Base-by-base conservation (phyloP, 345 rosid species). In the Populus simonii region DNA sequence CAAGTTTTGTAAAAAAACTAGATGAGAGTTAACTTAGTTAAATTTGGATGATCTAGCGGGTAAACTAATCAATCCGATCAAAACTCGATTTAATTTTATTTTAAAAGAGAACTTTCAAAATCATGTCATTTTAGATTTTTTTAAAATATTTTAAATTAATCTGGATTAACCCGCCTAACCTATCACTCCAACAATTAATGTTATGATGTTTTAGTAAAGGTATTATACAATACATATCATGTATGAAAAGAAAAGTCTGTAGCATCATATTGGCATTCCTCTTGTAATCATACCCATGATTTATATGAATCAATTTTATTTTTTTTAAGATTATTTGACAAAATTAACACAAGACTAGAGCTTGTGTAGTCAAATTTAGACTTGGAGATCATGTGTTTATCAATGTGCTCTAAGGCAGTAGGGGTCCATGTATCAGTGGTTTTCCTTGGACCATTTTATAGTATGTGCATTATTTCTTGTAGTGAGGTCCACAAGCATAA, bases 61-160 rank as follows among this genome's bases (percentile, higher is more conserved):
- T 4, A 4, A 33, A 0, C 0, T 33, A 0, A 33, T 4, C 5
- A 33, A 33, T 33, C 36, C 1, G 0, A 4, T 4, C 6, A 33
- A 33, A 33, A 33, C 6, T 33, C 4, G 0, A 4, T 33, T 33
- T 0, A 4, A 33, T 33, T 33, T 4, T 33, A 33, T 33, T 33
- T 33, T 33, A 0, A 33, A 33, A 33, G 4, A 33, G 4, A 33
- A 4, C n/a, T n/a, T n/a, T 33, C 1, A 33, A 33, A 33, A 33
- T 33, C 6, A 33, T 4, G 0, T 4, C 0, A 33, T 33, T 33
- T 33, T 33, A 33, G 35, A 33, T 33, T 33, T 33, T 4, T 33
- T 4, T 33, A 0, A 33, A 4, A 4, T 33, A 33, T 33, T 0
- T 33, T 33, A 0, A 4, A 4, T 33, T 33, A 0, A 4, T 4